phyloP scores from a whole-genome alignment of 1,284 basidiomycete genomes.

The Coniferiporia weirii region DNA sequence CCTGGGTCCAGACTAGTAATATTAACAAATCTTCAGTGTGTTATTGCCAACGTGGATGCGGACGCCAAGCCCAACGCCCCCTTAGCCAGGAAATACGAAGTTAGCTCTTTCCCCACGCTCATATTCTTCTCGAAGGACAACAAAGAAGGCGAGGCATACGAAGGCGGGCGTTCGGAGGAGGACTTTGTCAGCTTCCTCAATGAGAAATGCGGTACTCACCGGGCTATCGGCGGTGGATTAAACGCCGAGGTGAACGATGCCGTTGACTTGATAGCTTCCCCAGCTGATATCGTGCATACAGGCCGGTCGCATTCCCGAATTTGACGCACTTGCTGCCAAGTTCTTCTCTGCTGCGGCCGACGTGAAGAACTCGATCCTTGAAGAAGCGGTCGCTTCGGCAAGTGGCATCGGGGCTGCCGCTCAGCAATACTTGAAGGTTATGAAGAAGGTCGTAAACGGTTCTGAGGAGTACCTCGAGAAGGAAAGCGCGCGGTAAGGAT shows the following conservation, averaged over 20 bases:
- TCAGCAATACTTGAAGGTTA: slow-evolving; percentile 85
- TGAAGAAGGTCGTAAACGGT: slow-evolving; percentile 81
- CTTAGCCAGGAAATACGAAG: slow-evolving; percentile 69
- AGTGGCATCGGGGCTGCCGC: slow-evolving; percentile 45
- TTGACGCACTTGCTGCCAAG: slow-evolving; percentile 75
- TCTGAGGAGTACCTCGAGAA: slow-evolving; percentile 79
- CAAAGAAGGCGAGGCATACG: slow-evolving; percentile 59
- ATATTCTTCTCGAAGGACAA: slow-evolving; percentile 86
- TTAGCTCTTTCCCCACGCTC: slow-evolving; percentile 83
- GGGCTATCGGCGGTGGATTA: slow-evolving; percentile 77
- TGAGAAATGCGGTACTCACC: slow-evolving; percentile 83
- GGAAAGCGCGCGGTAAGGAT: slow-evolving; percentile 74
- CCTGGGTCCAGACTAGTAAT: not conserved
- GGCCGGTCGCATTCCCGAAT: slow-evolving; percentile 77
- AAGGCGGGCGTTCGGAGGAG: slow-evolving; percentile 59
- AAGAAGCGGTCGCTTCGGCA: slow-evolving; percentile 54
- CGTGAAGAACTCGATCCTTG: slow-evolving; percentile 54
- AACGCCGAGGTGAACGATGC: slow-evolving; percentile 52
- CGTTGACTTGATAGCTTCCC: slow-evolving; percentile 10
- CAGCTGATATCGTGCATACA: slow-evolving; percentile 25
- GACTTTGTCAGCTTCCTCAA: slow-evolving; percentile 77
- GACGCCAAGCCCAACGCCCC: slow-evolving; percentile 78
- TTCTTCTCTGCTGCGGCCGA: slow-evolving; percentile 66
- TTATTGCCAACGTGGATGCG: slow-evolving; percentile 89
- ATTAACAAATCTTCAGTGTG: slow-evolving; percentile 43